These are phyloP conservation scores for Silene uniflora DNA, from an alignment of 148 eudicot genomes.

Conservation along the genomic window DNA sequence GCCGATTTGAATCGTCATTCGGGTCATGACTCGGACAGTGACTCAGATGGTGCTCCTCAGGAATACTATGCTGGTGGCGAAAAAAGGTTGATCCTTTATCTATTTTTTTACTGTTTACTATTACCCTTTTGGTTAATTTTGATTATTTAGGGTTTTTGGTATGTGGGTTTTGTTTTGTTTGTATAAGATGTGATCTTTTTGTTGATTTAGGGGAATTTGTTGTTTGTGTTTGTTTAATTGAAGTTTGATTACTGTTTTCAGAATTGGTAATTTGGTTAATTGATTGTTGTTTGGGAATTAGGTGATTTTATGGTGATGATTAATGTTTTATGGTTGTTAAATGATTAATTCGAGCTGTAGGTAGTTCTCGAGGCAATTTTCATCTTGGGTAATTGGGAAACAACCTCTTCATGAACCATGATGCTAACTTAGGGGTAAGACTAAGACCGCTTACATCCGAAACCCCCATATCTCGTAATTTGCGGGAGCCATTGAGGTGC, in stretches of 20 bases:
- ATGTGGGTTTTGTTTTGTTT: not conserved
- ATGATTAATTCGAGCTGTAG: not conserved
- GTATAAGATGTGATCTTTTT: not conserved
- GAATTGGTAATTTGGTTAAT: not conserved
- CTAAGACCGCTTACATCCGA: too few species aligned
- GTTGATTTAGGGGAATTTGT: not conserved
- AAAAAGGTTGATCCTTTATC: conserved; percentile 50
- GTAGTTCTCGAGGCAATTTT: too few species aligned
- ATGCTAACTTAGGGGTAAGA: too few species aligned
- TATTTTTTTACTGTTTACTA: not conserved
- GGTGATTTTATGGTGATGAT: not conserved
- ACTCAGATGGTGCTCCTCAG: conserved; percentile 74
- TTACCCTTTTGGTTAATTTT: not conserved
- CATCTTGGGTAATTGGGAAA: too few species aligned
- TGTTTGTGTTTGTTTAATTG: not conserved
- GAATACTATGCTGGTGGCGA: conserved; percentile 91
- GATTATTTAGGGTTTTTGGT: not conserved
- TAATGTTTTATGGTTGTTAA: not conserved
- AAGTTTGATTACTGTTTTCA: not conserved
- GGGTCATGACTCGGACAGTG: conserved; percentile 66
- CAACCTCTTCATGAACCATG: too few species aligned
- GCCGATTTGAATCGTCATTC: conserved; percentile 87
- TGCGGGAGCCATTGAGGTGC: not conserved
- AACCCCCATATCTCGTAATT: not conserved
- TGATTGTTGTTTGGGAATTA: not conserved